A percentile compares a stretch with the other conserved stretches of the same genome.
Evolutionary conservation across 331 rosid genomes (phyloP).

Genomic region (Arachis monticola): DNA sequence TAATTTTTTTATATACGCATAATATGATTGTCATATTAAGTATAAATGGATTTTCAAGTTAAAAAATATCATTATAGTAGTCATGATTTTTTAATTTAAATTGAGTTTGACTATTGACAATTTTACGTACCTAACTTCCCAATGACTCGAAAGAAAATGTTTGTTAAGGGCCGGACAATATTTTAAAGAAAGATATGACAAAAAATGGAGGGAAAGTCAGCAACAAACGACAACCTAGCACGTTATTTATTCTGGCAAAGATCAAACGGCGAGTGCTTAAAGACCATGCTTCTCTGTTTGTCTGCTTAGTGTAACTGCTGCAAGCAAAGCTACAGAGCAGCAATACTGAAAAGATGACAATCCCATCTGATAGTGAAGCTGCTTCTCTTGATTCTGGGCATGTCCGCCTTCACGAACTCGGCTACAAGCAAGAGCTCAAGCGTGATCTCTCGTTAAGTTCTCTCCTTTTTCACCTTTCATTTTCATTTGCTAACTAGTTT

Average conservation of each 20-base stretch:
- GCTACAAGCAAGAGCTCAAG: slow-evolving; percentile 95
- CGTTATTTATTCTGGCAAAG: background rate
- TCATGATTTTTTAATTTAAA: background rate
- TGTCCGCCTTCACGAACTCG: slow-evolving; percentile 83
- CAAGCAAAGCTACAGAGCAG: slow-evolving; percentile 26
- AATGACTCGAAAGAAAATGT: background rate
- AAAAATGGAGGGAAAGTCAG: slow-evolving; percentile 2
- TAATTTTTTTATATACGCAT: too few species aligned
- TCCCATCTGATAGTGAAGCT: slow-evolving; percentile 43
- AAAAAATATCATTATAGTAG: too few species aligned
- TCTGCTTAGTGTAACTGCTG: background rate
- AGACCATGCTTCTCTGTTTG: background rate
- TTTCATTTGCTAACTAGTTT: background rate
- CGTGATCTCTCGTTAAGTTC: slow-evolving; percentile 80
- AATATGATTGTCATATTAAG: too few species aligned
- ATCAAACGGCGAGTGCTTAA: background rate
- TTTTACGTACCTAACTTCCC: too few species aligned
- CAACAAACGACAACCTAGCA: background rate
- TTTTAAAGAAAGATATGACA: background rate
- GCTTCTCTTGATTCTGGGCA: slow-evolving; percentile 76
- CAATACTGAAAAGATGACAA: slow-evolving; percentile 34
- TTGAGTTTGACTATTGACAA: background rate
- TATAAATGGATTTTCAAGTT: background rate
- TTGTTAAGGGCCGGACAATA: background rate
- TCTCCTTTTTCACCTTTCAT: too few species aligned